A percentile compares a stretch with the other conserved stretches of the same genome.
These are phyloP conservation scores for Trichophyton rubrum DNA, from an alignment of 2,329 filamentous ascomycete genomes.

Conservation along the genomic window DNA sequence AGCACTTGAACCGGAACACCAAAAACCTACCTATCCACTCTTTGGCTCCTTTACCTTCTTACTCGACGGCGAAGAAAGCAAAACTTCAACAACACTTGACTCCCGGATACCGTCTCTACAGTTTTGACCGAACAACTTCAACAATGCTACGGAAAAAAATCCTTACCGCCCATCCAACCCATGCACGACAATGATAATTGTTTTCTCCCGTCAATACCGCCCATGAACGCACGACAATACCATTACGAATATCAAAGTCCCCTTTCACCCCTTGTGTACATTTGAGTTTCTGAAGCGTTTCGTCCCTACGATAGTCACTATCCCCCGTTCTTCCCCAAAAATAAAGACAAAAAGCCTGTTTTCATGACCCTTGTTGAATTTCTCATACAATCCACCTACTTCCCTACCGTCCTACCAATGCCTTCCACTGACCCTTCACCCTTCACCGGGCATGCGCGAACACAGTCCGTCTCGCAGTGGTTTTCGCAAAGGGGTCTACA, in stretches of 20 bases:
- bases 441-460: not conserved
- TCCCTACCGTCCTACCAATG: too few relatives aligned
- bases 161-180: not conserved
- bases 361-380: not conserved
- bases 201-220: not conserved
- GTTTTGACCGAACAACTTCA: not conserved
- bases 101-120: not conserved
- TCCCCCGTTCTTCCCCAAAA: not conserved
- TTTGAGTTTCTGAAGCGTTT: conserved; percentile 1
- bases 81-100: not conserved
- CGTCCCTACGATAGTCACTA: not conserved
- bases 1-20: not conserved
- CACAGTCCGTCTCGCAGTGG: not conserved
- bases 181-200: not conserved
- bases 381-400: not conserved
- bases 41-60: not conserved
- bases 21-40: not conserved
- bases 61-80: not conserved
- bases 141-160: not conserved
- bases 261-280: not conserved
- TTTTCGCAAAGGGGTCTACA: not conserved
- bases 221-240: not conserved
- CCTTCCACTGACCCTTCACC: not conserved
- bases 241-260: not conserved
- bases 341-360: conserved; percentile 2